A percentile compares a stretch with the other conserved stretches of the same genome.
Conservation (phyloP, 2,329 filamentous ascomycete species). For the Apiospora phragmitis region DNA sequence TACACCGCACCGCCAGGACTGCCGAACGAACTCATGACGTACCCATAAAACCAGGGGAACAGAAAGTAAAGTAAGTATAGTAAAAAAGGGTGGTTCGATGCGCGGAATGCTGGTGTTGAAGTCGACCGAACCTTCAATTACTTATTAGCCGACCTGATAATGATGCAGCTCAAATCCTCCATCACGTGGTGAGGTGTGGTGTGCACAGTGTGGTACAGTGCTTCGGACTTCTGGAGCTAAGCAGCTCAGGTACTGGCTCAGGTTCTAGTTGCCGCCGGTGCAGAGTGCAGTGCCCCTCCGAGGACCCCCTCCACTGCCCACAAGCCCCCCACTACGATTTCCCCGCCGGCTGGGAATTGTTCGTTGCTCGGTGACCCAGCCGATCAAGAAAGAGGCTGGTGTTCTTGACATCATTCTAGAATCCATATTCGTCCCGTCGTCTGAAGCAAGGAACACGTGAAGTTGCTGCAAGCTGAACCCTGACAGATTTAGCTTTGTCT, state of each 20-base stretch:
- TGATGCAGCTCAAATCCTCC: neutral
- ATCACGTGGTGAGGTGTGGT: neutral
- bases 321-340: neutral
- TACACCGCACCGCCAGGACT: constrained; percentile 66
- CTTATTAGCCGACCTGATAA: neutral
- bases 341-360: neutral
- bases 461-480: neutral
- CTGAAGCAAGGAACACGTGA: neutral
- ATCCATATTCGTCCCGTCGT: neutral
- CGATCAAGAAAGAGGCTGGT: neutral
- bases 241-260: neutral
- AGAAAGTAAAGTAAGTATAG: neutral
- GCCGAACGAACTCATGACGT: constrained; percentile 64
- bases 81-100: neutral
- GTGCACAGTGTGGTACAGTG: neutral
- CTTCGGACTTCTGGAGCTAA: neutral
- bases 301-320: neutral
- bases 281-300: neutral
- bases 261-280: neutral
- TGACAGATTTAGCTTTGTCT: neutral
- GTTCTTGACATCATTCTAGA: neutral
- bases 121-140: neutral
- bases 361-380: constrained; percentile 6
- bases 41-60: neutral
- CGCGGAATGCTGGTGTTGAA: neutral